Evolutionary conservation across 139 green algal species (phyloP).

Genomic region (Coelastrella sp.): DNA sequence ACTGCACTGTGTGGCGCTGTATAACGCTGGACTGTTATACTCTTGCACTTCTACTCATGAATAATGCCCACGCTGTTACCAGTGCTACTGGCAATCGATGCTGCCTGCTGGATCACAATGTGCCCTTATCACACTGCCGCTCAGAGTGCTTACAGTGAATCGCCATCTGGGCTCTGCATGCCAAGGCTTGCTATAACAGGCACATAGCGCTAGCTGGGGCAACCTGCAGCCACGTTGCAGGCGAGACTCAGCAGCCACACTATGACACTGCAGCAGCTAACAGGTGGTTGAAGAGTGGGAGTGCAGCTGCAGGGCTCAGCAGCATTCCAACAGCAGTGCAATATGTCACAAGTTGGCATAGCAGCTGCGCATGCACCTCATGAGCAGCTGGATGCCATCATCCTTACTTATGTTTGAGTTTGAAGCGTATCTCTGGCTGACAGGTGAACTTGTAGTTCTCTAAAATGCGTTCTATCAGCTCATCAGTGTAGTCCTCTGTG

Average conservation of each 20-base stretch:
- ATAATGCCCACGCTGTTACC: background rate
- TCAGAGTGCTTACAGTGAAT: conserved; percentile 33
- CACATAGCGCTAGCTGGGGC: conserved; percentile 11
- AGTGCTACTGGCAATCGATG: background rate
- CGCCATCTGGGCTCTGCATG: conserved; percentile 30
- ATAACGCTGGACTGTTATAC: too few relatives aligned
- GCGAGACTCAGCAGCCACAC: too few relatives aligned
- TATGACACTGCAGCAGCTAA: too few relatives aligned
- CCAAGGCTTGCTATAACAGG: conserved; percentile 51
- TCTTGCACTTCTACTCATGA: background rate
- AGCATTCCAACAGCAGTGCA: background rate
- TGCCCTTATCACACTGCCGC: background rate
- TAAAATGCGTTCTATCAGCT: conserved; percentile 62
- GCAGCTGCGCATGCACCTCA: background rate
- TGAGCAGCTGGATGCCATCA: background rate
- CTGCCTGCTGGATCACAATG: background rate
- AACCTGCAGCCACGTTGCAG: conserved; percentile 8
- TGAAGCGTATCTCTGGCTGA: conserved; percentile 63
- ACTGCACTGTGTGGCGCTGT: too few relatives aligned
- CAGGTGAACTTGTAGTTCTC: conserved; percentile 64
- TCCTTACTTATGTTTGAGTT: conserved; percentile 65
- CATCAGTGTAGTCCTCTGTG: conserved; percentile 44
- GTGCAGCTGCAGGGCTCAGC: too few relatives aligned
- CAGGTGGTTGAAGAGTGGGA: too few relatives aligned
- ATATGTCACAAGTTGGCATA: background rate